Evolutionary conservation across 2,329 filamentous ascomycete genomes (phyloP).

Genomic region (Escovopsis sp.): DNA sequence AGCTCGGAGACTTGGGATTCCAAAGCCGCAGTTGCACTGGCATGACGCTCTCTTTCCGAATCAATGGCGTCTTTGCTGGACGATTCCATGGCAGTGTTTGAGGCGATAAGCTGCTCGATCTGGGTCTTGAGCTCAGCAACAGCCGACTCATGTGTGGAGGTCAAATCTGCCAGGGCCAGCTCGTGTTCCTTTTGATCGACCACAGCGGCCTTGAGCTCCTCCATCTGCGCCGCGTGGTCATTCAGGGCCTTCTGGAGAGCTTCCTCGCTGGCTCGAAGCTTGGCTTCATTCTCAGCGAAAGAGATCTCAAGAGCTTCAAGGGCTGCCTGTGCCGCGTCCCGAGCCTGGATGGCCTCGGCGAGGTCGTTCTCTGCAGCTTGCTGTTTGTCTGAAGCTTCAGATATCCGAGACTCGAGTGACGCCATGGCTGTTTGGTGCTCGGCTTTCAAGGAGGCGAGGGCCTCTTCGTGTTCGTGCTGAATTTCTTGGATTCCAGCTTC

Average conservation of each 20-base stretch:
- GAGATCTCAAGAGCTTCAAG: constrained; percentile 34
- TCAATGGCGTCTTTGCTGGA: constrained; percentile 31
- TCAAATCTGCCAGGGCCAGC: constrained; percentile 34
- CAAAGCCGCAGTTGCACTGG: constrained; percentile 32
- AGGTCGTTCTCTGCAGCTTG: constrained; percentile 36
- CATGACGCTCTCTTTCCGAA: constrained; percentile 29
- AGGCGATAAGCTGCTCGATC: constrained; percentile 36
- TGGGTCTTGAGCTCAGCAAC: constrained; percentile 37
- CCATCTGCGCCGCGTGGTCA: constrained; percentile 35
- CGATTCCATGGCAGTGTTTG: constrained; percentile 30
- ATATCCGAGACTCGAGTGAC: constrained; percentile 30
- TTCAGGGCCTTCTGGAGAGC: constrained; percentile 24
- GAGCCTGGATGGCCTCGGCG: constrained; percentile 31
- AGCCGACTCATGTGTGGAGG: constrained; percentile 32
- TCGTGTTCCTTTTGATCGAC: constrained; percentile 36
- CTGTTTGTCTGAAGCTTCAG: constrained; percentile 36
- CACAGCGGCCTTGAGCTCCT: constrained; percentile 34
- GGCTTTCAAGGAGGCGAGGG: constrained; percentile 33
- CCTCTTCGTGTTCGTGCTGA: constrained; percentile 26
- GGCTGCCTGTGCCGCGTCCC: constrained; percentile 33
- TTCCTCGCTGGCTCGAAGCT: constrained; percentile 18
- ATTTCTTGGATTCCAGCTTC: constrained; percentile 26
- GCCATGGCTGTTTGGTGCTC: constrained; percentile 35
- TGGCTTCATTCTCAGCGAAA: constrained; percentile 25
- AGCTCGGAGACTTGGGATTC: constrained; percentile 38